These are phyloP conservation scores for Amesomyces nigricolor DNA, from an alignment of 2,329 filamentous ascomycete genomes.

Conservation along the genomic window DNA sequence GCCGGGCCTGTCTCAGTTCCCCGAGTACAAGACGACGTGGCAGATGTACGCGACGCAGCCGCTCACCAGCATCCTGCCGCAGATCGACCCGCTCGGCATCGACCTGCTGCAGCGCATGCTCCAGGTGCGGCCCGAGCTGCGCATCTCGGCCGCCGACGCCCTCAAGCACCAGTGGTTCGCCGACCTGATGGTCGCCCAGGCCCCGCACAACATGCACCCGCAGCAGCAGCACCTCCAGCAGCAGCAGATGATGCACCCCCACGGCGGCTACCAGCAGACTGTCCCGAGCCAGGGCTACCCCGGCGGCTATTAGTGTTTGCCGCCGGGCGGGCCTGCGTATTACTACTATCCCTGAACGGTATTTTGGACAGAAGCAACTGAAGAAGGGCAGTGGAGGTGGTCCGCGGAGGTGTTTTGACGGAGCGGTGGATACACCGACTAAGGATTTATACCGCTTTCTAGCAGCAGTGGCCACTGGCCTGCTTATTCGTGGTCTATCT, in stretches of 20 bases:
- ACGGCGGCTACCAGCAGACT: conserved; percentile 26
- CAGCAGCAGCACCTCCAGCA: conserved; percentile 17
- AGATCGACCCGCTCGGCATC: conserved; percentile 82
- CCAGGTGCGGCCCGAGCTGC: conserved; percentile 84
- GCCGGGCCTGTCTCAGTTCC: conserved; percentile 90
- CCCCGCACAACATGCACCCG: conserved; percentile 34
- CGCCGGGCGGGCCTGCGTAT: background rate
- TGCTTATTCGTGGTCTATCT: background rate
- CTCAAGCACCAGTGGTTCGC: conserved; percentile 90
- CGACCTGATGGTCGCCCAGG: conserved; percentile 58
- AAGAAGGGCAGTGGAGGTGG: background rate
- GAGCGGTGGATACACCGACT: background rate
- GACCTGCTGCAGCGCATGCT: conserved; percentile 87
- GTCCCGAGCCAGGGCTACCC: conserved; percentile 26
- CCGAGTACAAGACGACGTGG: conserved; percentile 96
- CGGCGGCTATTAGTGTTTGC: conserved; percentile 26
- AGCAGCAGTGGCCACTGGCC: background rate
- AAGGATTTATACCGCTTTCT: background rate
- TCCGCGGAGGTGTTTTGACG: background rate
- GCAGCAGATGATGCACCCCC: conserved; percentile 26
- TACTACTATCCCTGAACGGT: background rate
- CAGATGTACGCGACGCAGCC: conserved; percentile 93
- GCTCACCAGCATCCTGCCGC: conserved; percentile 75
- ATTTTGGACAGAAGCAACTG: background rate
- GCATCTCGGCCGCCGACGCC: conserved; percentile 81